Evolutionary conservation across 306 rosid species (phyloP).

Genomic region (Cucurbita maxima): DNA sequence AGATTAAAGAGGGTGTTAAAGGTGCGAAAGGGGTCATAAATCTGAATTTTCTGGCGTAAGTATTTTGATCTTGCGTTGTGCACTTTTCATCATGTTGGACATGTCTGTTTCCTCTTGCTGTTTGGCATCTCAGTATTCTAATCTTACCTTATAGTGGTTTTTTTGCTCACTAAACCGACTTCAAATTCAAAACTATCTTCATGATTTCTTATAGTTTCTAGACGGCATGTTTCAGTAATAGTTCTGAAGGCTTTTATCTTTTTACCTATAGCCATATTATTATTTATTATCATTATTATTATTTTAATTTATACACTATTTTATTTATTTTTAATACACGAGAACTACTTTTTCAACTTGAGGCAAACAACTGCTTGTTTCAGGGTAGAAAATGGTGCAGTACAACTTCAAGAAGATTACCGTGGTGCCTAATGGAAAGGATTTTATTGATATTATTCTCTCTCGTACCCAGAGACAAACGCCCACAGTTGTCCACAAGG

Average conservation of each 20-base stretch:
- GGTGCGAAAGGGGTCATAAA: not conserved
- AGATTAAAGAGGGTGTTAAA: too few species aligned
- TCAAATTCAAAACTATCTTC: not conserved
- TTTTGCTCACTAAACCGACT: not conserved
- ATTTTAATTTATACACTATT: not conserved
- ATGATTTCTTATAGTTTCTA: not conserved
- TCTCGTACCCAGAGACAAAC: conserved; percentile 86
- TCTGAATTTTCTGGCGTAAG: not conserved
- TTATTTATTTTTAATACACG: not conserved
- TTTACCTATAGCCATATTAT: not conserved
- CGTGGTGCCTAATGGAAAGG: conserved; percentile 83
- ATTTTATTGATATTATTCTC: conserved; percentile 58
- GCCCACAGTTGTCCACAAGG: conserved; percentile 82
- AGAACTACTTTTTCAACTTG: not conserved
- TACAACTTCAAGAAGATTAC: conserved; percentile 81
- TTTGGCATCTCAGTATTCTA: not conserved
- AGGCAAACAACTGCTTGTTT: not conserved
- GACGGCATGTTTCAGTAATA: not conserved
- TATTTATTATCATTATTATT: not conserved
- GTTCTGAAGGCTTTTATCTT: not conserved
- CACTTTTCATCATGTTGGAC: not conserved
- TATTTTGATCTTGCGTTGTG: not conserved
- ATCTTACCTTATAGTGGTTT: not conserved
- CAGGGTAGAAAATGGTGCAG: conserved; percentile 46
- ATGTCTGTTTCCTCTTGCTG: not conserved